These are phyloP conservation scores for Wickerhamomyces subpelliculosus DNA, from an alignment of 805 yeast species.

Conservation along the genomic window DNA sequence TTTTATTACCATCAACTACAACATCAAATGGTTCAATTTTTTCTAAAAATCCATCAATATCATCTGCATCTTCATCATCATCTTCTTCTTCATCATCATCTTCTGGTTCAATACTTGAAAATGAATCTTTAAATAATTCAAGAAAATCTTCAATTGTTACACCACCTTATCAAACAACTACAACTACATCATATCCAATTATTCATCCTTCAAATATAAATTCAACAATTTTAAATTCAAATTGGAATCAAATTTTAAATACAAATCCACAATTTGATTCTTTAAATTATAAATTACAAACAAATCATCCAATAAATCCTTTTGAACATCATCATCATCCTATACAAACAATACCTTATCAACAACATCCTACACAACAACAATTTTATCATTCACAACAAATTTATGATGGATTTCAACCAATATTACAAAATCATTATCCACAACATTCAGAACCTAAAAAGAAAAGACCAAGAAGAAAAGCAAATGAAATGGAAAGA, in stretches of 20 bases:
- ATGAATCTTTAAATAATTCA: background rate
- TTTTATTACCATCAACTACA: background rate
- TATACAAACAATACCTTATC: too few relatives aligned
- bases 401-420: background rate
- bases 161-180: background rate
- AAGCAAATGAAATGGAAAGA: conserved; percentile 49
- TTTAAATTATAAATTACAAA: too few relatives aligned
- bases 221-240: too few relatives aligned
- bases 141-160: background rate
- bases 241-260: too few relatives aligned
- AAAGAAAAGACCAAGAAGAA: conserved; percentile 44
- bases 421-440: background rate
- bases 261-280: too few relatives aligned
- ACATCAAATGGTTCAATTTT: background rate
- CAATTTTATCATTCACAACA: too few relatives aligned
- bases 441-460: conserved; percentile 8
- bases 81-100: background rate
- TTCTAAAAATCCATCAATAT: background rate
- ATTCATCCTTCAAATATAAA: background rate
- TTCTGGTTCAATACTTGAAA: background rate
- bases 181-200: background rate
- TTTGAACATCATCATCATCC: background rate
- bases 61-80: background rate
- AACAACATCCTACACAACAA: background rate
- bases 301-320: background rate